These are phyloP conservation scores for Trematosphaeria pertusa DNA, from an alignment of 2,329 filamentous ascomycete genomes.

Conservation along the genomic window DNA sequence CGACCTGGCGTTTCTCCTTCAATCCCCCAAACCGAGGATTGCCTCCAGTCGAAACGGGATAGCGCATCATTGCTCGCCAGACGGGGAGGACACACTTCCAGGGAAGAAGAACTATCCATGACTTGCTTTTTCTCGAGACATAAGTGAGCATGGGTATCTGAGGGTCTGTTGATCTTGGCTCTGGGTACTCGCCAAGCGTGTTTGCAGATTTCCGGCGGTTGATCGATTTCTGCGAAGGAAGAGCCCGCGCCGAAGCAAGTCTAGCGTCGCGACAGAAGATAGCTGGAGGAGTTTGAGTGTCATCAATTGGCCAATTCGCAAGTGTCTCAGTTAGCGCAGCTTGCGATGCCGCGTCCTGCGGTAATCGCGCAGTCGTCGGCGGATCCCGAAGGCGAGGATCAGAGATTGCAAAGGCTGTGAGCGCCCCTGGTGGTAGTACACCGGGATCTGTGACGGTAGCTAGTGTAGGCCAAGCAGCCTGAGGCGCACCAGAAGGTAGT, in stretches of 20 bases:
- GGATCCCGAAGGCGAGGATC: conserved; percentile 86
- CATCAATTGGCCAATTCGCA: conserved; percentile 72
- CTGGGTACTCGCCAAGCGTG: conserved; percentile 68
- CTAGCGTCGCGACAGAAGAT: conserved; percentile 75
- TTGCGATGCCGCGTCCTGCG: conserved; percentile 31
- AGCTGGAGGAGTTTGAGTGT: conserved; percentile 51
- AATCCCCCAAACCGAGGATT: conserved; percentile 85
- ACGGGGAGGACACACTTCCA: conserved; percentile 88
- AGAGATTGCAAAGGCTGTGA: conserved; percentile 74
- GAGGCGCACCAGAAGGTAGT: conserved; percentile 38
- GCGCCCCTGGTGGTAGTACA: conserved; percentile 70
- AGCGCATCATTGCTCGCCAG: conserved; percentile 87
- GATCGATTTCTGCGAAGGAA: conserved; percentile 79
- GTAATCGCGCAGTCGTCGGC: conserved; percentile 59
- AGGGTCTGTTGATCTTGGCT: conserved; percentile 68
- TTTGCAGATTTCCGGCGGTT: conserved; percentile 75
- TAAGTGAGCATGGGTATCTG: conserved; percentile 79
- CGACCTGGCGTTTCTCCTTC: conserved; percentile 77
- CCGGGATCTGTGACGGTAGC: conserved; percentile 56
- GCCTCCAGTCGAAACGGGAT: conserved; percentile 77
- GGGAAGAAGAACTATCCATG: conserved; percentile 84
- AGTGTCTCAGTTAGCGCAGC: conserved; percentile 64
- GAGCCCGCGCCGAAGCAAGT: conserved; percentile 68
- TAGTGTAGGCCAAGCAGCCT: conserved; percentile 40
- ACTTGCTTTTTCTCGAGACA: conserved; percentile 62